Conservation (phyloP, 148 eudicot species). For the Cornus kousa region DNA sequence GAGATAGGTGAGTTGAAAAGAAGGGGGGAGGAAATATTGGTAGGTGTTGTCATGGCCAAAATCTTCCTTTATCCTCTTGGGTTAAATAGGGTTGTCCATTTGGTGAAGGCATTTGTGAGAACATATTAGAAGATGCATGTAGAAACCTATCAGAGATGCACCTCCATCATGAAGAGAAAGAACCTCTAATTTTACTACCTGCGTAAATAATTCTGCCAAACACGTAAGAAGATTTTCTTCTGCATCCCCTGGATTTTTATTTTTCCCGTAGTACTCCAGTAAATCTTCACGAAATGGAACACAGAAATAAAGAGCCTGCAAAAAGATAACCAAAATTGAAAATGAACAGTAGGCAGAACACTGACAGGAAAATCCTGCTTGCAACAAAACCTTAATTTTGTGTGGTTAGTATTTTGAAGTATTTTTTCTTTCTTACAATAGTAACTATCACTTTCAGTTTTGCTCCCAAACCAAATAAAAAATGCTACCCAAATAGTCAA, state of each 20-base stretch:
- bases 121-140: not conserved
- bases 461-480: not conserved
- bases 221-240: slow-evolving; percentile 80
- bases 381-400: slow-evolving; percentile 1
- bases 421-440: not conserved
- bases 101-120: not conserved
- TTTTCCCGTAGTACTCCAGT: slow-evolving; percentile 76
- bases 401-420: not conserved
- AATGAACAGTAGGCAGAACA: slow-evolving; percentile 4
- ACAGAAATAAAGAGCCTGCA: slow-evolving; percentile 91
- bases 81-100: too few species aligned
- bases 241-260: slow-evolving; percentile 61
- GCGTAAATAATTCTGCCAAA: slow-evolving; percentile 80
- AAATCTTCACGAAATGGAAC: slow-evolving; percentile 91
- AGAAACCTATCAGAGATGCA: not conserved
- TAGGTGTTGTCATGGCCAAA: too few species aligned
- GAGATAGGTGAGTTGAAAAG: too few species aligned
- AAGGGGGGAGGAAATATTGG: too few species aligned
- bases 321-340: slow-evolving; percentile 9
- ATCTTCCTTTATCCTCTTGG: too few species aligned
- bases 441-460: not conserved
- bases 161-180: not conserved
- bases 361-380: not conserved
- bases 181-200: slow-evolving; percentile 34
- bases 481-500: not conserved